phyloP scores from a whole-genome alignment of 129 eudicot genomes.

The Flaveria linearis region DNA sequence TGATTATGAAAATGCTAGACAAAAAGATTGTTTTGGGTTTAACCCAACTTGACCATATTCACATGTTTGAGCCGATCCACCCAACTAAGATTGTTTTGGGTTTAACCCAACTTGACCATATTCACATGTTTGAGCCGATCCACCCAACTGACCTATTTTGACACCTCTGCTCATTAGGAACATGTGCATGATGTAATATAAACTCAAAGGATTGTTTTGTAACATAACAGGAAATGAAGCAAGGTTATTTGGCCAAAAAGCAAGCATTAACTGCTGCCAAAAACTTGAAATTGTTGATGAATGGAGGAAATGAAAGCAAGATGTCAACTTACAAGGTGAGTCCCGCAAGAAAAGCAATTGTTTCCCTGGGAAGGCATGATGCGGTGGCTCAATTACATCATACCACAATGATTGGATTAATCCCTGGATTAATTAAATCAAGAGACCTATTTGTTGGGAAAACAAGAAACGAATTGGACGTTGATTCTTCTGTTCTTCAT shows the following conservation, averaged over 20 bases:
- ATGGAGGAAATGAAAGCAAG: slow-evolving; percentile 63
- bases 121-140: not conserved
- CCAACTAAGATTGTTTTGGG: not conserved
- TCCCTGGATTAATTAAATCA: slow-evolving; percentile 79
- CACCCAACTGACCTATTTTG: not conserved
- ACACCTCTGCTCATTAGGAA: not conserved
- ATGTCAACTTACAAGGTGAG: slow-evolving; percentile 52
- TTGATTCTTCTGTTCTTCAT: slow-evolving; percentile 41
- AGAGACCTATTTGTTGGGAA: slow-evolving; percentile 78
- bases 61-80: no score
- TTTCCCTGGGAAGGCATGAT: slow-evolving; percentile 72
- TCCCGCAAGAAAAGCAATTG: slow-evolving; percentile 47
- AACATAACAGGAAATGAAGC: slow-evolving; percentile 66
- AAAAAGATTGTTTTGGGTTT: no score
- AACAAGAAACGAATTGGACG: slow-evolving; percentile 65
- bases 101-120: not conserved
- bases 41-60: no score
- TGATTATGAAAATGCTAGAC: not conserved
- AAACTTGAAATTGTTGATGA: slow-evolving; percentile 56
- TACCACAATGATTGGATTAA: slow-evolving; percentile 57
- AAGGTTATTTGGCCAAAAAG: slow-evolving; percentile 78
- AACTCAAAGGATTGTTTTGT: not conserved
- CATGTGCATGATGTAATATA: not conserved
- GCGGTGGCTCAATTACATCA: slow-evolving; percentile 71
- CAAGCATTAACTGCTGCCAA: slow-evolving; percentile 67